A percentile compares a stretch with the other conserved stretches of the same genome.
Evolutionary conservation across 108 stramenopile species (phyloP).

Genomic region (Nitzschia palea): DNA sequence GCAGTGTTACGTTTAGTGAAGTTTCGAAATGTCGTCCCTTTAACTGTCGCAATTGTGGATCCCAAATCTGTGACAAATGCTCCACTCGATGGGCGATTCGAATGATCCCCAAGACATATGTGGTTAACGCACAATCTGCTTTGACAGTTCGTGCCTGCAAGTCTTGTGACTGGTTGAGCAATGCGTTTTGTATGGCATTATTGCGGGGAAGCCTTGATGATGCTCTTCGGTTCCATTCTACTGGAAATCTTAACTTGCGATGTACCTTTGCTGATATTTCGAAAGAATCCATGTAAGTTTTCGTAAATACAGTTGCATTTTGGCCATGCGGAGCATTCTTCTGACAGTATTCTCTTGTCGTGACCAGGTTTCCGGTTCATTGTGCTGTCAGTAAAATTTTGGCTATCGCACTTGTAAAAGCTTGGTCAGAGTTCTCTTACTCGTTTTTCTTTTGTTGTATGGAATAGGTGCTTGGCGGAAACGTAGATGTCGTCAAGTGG

Average conservation of each 20-base stretch:
- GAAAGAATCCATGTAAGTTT: conserved; percentile 49
- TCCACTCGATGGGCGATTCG: conserved; percentile 50
- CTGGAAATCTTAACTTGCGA: conserved; percentile 76
- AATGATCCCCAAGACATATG: conserved; percentile 76
- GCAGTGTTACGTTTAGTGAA: conserved; percentile 4
- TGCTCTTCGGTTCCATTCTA: conserved; percentile 51
- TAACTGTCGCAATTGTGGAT: conserved; percentile 72
- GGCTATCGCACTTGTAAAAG: neutral
- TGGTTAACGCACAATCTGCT: conserved; percentile 20
- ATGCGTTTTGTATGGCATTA: conserved; percentile 70
- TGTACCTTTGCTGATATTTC: conserved; percentile 65
- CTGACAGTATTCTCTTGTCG: neutral
- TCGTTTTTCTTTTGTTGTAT: neutral
- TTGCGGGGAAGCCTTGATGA: conserved; percentile 52
- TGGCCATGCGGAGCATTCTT: neutral
- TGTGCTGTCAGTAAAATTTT: conserved; percentile 36
- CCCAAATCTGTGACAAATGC: conserved; percentile 59
- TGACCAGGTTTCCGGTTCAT: conserved; percentile 69
- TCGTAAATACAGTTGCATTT: conserved; percentile 3
- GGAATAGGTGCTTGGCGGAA: conserved; percentile 48
- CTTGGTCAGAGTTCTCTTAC: neutral
- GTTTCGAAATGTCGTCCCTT: neutral
- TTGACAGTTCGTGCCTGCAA: conserved; percentile 57
- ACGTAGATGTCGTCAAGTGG: conserved; percentile 68
- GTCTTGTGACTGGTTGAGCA: conserved; percentile 65